Evolutionary conservation across 768 basidiomycete genomes (phyloP).

Genomic region (Termitomyces sp.): DNA sequence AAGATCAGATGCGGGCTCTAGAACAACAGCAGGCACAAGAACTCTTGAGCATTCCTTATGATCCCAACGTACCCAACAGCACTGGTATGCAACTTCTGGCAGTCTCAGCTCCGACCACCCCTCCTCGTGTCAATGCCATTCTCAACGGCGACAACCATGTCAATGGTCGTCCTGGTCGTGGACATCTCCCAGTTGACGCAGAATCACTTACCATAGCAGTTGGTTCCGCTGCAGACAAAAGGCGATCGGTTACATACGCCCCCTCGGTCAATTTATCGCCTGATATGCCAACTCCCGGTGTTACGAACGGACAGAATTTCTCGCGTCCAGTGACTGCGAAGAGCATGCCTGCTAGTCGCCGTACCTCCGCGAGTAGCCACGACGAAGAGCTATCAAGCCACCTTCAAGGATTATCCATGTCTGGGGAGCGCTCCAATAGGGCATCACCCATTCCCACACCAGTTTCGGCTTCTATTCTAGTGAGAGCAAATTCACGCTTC

Average conservation of each 20-base stretch:
- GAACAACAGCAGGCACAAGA: conserved; percentile 90
- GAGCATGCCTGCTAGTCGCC: conserved; percentile 89
- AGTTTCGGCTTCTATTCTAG: conserved; percentile 46
- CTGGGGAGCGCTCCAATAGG: conserved; percentile 52
- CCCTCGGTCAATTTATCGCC: conserved; percentile 72
- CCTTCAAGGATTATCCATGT: conserved; percentile 65
- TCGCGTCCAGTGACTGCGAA: conserved; percentile 72
- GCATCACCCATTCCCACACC: conserved; percentile 52
- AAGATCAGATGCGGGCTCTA: conserved; percentile 93
- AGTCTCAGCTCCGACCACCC: conserved; percentile 85
- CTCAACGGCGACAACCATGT: conserved; percentile 54
- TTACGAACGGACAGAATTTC: conserved; percentile 45
- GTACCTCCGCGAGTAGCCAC: conserved; percentile 82
- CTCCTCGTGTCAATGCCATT: conserved; percentile 70
- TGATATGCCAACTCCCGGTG: conserved; percentile 45
- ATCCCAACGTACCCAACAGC: conserved; percentile 36
- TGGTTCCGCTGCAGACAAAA: conserved; percentile 66
- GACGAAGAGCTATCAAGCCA: conserved; percentile 79
- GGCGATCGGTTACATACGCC: conserved; percentile 84
- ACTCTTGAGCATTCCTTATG: conserved; percentile 69
- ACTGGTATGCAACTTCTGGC: conserved; percentile 68
- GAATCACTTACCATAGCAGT: conserved; percentile 66
- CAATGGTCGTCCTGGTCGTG: conserved; percentile 33
- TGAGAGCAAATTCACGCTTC: conserved; percentile 46
- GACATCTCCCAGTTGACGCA: conserved; percentile 50